Conservation (phyloP, 345 rosid species). For the Noccaea caerulescens region DNA sequence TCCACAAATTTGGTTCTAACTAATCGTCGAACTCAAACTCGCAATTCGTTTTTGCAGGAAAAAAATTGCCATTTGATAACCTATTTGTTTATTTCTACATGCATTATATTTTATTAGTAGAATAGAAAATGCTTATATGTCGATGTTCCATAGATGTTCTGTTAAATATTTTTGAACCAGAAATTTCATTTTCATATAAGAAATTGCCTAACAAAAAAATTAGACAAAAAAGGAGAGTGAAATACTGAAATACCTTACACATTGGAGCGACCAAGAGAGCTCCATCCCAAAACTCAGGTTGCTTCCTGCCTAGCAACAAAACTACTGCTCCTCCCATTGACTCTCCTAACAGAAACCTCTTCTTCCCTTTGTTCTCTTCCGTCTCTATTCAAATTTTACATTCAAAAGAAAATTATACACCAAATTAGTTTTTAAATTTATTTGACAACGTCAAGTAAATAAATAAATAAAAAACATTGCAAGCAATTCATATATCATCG, state of each 20-base stretch:
- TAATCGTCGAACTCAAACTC: no score
- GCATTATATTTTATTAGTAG: not conserved
- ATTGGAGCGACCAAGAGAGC: conserved; percentile 86
- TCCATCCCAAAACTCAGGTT: conserved; percentile 79
- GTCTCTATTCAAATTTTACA: conserved; percentile 47
- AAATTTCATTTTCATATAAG: not conserved
- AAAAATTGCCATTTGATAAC: no score
- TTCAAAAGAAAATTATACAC: not conserved
- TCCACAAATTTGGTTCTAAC: no score
- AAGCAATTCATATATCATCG: not conserved
- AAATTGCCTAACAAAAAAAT: not conserved
- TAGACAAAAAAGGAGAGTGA: not conserved
- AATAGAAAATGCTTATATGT: not conserved
- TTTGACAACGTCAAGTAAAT: not conserved
- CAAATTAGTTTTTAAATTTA: not conserved
- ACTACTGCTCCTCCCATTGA: conserved; percentile 93
- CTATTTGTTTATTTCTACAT: not conserved
- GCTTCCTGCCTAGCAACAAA: conserved; percentile 58
- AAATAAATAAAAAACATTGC: not conserved
- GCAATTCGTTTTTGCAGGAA: no score
- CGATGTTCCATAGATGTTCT: not conserved
- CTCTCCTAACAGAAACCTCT: conserved; percentile 77
- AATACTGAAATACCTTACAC: conserved; percentile 67
- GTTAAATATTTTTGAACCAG: not conserved
- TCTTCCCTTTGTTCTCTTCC: conserved; percentile 59